phyloP scores from a whole-genome alignment of 768 basidiomycete species.

The Leccinum arenicola region DNA sequence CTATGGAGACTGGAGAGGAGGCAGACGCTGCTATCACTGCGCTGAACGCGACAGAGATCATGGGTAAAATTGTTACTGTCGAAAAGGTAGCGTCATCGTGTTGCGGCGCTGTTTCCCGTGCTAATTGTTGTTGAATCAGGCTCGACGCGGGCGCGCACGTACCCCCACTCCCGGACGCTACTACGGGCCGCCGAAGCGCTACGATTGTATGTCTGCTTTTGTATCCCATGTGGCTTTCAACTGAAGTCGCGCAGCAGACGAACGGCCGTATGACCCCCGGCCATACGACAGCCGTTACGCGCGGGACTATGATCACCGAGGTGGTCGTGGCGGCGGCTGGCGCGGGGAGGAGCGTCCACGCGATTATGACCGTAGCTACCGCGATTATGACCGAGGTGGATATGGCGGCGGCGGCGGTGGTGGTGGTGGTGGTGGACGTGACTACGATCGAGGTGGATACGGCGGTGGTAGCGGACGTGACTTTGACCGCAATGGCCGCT shows the following conservation, averaged over 20 bases:
- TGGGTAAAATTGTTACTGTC: slow-evolving; percentile 86
- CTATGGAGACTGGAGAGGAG: slow-evolving; percentile 79
- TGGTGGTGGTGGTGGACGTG: slow-evolving; percentile 30
- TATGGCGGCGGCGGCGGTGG: slow-evolving; percentile 13
- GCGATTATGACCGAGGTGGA: slow-evolving; percentile 37
- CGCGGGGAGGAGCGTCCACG: slow-evolving; percentile 37
- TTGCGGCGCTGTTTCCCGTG: not conserved
- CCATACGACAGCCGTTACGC: slow-evolving; percentile 88
- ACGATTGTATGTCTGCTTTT: slow-evolving; percentile 48
- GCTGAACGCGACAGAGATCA: slow-evolving; percentile 77
- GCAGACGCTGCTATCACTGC: slow-evolving; percentile 89
- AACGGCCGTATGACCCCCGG: slow-evolving; percentile 88
- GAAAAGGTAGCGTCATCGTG: slow-evolving; percentile 59
- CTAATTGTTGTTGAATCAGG: slow-evolving; percentile 41
- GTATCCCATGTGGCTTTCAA: not conserved
- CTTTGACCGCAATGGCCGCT: slow-evolving; percentile 39
- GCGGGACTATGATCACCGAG: slow-evolving; percentile 57
- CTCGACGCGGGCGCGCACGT: slow-evolving; percentile 84
- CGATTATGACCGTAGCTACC: slow-evolving; percentile 31
- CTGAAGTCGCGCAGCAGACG: slow-evolving; percentile 42
- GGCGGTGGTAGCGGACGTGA: slow-evolving; percentile 32
- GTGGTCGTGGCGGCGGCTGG: slow-evolving; percentile 38
- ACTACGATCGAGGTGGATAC: slow-evolving; percentile 33
- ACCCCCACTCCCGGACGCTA: slow-evolving; percentile 95
- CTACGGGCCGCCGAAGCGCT: slow-evolving; percentile 87